phyloP scores from a whole-genome alignment of 345 rosid genomes.

The Aurinia saxatilis region DNA sequence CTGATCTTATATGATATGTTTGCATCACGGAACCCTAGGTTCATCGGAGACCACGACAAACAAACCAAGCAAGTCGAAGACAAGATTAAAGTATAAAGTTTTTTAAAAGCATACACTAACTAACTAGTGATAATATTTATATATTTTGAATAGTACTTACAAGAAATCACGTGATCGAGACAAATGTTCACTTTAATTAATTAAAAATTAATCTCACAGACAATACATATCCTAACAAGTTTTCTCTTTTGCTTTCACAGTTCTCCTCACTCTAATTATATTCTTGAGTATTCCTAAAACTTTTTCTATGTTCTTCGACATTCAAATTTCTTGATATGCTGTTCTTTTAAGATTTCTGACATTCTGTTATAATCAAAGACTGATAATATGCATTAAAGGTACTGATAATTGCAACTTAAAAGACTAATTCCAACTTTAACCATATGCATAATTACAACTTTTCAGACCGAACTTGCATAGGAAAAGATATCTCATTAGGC shows the following conservation, averaged over 20 bases:
- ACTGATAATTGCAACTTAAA: conserved; percentile 16
- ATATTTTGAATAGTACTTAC: background rate
- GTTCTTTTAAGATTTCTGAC: background rate
- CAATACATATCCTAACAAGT: conserved; percentile 3
- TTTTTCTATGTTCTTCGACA: background rate
- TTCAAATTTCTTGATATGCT: background rate
- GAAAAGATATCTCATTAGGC: background rate
- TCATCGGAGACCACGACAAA: conserved; percentile 21
- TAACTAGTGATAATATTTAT: background rate
- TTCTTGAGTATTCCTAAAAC: conserved; percentile 18
- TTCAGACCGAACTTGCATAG: background rate
- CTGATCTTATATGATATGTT: background rate
- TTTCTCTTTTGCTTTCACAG: conserved; percentile 26
- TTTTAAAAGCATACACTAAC: background rate
- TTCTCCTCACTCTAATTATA: conserved; percentile 22
- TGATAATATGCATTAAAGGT: background rate
- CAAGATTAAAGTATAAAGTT: conserved; percentile 18
- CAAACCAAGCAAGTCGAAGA: conserved; percentile 23
- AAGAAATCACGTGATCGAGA: conserved; percentile 19
- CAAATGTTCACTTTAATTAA: conserved; percentile 26
- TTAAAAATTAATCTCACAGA: conserved; percentile 6
- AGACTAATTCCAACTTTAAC: conserved; percentile 18
- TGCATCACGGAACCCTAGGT: conserved; percentile 11
- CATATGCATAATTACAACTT: conserved; percentile 25
- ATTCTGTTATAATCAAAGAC: conserved; percentile 16